Evolutionary conservation across 176 grass and related monocot species (phyloP), one percentile per base, ranked within the genome.

Genomic region (Juncus inflexus): DNA sequence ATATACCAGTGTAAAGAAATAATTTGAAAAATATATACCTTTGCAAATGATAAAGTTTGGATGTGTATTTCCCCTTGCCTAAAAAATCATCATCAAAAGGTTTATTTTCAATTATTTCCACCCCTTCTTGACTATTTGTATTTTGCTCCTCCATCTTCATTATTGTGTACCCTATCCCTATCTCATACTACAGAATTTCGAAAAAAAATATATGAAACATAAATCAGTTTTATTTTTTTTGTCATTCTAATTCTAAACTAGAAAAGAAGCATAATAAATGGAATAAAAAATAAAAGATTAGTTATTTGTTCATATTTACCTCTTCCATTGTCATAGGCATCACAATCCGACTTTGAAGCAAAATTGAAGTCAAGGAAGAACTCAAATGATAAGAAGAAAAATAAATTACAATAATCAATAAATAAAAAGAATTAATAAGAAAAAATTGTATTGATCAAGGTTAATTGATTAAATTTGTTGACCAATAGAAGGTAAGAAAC

Each of bases 91-190:
- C 77, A 71, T 92, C 80, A 55, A 99, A 99, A n/a, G 80, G 85
- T 12, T 35, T 84, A 57, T 79, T 75, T 66, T 84, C 80, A 63
- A 92, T 58, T 57, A 86, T 63, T 71, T 92, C 85, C 12, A 99
- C 82, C 35, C 94, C 94, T 69, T 97, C 88, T 78, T 86, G 80
- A 56, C 80, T 84, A 9, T 64, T 89, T 15, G 88, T 92, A 52
- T 99, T 99, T 69, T 92, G 88, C 77, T 86, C 74, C 77, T 99
- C 88, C 94, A 99, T 99, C 52, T 86, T 99, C 64, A 99, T 79
- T 69, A 82, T 63, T 59, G 94, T 92, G 75, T 99, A 92, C 67
- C 83, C 77, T 42, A 89, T 36, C 60, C 85, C 85, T 55, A 86
- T 69, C 77, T 89, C 94, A 66, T 86, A 99, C 94, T 99, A 72